Base-by-base conservation (phyloP, 2,329 filamentous ascomycete species). In the Diaporthe ampelina region DNA sequence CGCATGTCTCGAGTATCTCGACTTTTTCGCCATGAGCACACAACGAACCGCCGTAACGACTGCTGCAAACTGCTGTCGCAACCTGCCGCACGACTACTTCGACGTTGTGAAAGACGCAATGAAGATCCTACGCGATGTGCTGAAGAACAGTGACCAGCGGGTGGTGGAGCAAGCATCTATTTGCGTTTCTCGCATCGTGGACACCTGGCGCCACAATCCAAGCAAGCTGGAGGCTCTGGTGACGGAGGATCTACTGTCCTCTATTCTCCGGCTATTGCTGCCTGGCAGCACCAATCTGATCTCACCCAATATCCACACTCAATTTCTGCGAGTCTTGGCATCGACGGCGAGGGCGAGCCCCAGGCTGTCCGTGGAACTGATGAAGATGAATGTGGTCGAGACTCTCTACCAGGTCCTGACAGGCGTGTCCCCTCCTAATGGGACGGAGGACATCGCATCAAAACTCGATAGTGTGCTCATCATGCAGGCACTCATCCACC, bases 331-430 rank as follows among this genome's bases (percentile, higher is more conserved):
- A 45, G 95, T 98, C 9, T 86, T 99, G 72, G 94, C 95, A 7
- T 97, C 97, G 78, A 95, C 94, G 5, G 95, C 96, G 54, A 94
- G 94, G 78, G 94, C 95, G 3, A 98, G 97, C 81, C 95, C 97
- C 24, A 90, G 90, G 19, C 87, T 98, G 29, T 97, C 97, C 5
- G 93, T 94, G 2, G 96, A 98, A 79, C 88, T 99, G 17, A 92
- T 99, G 82, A 97, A 96, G 84, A 94, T 98, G 89, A 96, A 98
- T 78, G 94, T 99, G 71, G 97, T 99, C 35, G 97, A 98, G 83
- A 99, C 97, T 0, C 87, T 99, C 2, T 99, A 98, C 81, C 97
- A 99, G 83, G 98, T 99, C 56, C 85, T 99, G 67, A 98, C 97
- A 0, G 97, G 97, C 26, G 95, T 99, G 2, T 98, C 97, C 0